These are phyloP conservation scores for Saprolegnia diclina DNA, from an alignment of 352 stramenopile genomes.

Conservation along the genomic window DNA sequence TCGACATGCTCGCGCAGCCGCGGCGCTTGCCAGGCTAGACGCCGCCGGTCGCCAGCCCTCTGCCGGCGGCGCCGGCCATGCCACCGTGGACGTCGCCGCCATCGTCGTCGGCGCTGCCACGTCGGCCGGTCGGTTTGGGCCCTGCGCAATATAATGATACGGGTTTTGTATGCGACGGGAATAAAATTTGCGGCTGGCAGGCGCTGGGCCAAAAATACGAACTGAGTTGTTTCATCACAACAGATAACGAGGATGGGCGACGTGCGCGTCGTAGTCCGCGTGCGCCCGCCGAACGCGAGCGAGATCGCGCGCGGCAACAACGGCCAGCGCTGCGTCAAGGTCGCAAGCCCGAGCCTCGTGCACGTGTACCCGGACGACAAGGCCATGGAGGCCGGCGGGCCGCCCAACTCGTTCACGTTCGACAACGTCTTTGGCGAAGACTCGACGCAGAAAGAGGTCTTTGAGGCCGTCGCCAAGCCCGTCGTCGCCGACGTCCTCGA, in stretches of 20 bases:
- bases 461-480: slow-evolving; percentile 77
- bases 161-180: neutral
- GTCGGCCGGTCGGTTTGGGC: neutral
- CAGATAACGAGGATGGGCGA: slow-evolving; percentile 15
- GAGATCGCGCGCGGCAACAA: slow-evolving; percentile 16
- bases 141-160: neutral
- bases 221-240: neutral
- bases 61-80: too few relatives aligned
- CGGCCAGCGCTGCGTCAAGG: slow-evolving; percentile 16
- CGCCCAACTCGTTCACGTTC: slow-evolving; percentile 78
- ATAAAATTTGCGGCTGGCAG: neutral
- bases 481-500: slow-evolving; percentile 85
- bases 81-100: too few relatives aligned
- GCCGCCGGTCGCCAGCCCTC: neutral
- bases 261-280: slow-evolving; percentile 12
- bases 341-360: neutral
- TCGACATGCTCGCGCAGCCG: too few relatives aligned
- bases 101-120: too few relatives aligned
- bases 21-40: too few relatives aligned
- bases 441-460: slow-evolving; percentile 88
- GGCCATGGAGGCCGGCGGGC: slow-evolving; percentile 9
- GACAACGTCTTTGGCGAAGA: slow-evolving; percentile 87
- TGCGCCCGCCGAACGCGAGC: slow-evolving; percentile 20
- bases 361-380: slow-evolving; percentile 17
- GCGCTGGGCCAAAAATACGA: neutral